These are phyloP conservation scores for Fusarium anthophilum DNA, from an alignment of 2,329 filamentous ascomycete species.

Conservation along the genomic window DNA sequence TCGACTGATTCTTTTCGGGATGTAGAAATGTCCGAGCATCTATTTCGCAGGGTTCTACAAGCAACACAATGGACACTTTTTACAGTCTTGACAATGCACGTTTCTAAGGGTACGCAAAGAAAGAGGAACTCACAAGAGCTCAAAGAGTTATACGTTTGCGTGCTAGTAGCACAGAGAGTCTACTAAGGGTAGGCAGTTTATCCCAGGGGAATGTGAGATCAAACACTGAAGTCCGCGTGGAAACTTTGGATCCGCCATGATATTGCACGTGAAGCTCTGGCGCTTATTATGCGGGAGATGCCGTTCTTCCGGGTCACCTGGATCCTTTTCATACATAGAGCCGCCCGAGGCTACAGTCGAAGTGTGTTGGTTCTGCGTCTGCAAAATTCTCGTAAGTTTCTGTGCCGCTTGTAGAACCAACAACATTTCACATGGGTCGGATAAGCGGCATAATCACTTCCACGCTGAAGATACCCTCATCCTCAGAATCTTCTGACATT, in stretches of 20 bases:
- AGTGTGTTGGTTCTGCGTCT: not conserved
- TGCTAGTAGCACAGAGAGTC: not conserved
- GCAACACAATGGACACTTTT: not conserved
- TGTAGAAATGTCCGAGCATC: not conserved
- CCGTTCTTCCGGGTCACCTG: not conserved
- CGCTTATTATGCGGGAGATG: not conserved
- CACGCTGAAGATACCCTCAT: too few relatives aligned
- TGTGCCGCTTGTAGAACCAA: not conserved
- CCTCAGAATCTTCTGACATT: too few relatives aligned
- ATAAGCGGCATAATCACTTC: not conserved
- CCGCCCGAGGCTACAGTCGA: not conserved
- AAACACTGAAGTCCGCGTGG: too few relatives aligned
- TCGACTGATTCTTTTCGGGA: not conserved
- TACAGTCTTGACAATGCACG: not conserved
- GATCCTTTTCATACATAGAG: not conserved
- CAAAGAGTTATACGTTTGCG: not conserved
- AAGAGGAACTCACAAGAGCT: not conserved
- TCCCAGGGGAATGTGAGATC: too few relatives aligned
- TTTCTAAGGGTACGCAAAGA: not conserved
- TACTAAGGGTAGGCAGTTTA: too few relatives aligned
- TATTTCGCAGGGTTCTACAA: not conserved
- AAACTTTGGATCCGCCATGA: too few relatives aligned
- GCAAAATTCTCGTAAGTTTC: not conserved
- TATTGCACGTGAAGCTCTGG: not conserved
- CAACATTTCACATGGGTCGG: not conserved